phyloP scores from a whole-genome alignment of 805 yeast genomes.

The Starmerella floricola region DNA sequence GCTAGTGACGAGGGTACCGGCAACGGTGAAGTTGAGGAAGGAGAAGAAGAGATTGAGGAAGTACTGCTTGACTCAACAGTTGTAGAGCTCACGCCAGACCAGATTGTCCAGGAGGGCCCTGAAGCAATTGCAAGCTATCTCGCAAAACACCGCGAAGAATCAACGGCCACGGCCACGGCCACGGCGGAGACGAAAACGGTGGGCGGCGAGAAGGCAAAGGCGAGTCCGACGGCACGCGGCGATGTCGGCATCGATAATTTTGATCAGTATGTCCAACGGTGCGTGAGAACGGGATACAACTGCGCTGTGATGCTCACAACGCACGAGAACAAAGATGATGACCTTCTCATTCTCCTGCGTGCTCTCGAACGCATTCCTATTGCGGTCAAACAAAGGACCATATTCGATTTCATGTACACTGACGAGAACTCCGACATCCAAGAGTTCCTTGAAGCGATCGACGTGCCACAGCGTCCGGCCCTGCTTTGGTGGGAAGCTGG shows the following conservation, averaged over 20 bases:
- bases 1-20: constrained; percentile 1
- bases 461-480: constrained; percentile 12
- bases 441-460: constrained; percentile 15
- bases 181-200: not conserved
- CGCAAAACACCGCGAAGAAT: constrained; percentile 8
- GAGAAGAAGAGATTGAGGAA: constrained; percentile 38
- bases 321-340: constrained; percentile 10
- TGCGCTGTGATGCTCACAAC: constrained; percentile 18
- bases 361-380: constrained; percentile 12
- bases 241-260: constrained; percentile 11
- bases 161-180: not conserved
- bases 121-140: constrained; percentile 19
- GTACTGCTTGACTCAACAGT: constrained; percentile 32
- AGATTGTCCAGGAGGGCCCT: constrained; percentile 23
- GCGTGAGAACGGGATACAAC: constrained; percentile 17
- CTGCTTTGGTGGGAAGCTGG: constrained; percentile 16
- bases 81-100: constrained; percentile 20
- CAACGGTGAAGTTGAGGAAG: constrained; percentile 11
- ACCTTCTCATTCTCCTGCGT: constrained; percentile 12
- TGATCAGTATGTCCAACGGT: constrained; percentile 15
- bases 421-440: constrained; percentile 11
- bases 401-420: constrained; percentile 18
- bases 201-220: constrained; percentile 4
- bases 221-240: constrained; percentile 9
- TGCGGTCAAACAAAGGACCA: constrained; percentile 7